Conservation (phyloP, 2,329 filamentous ascomycete genomes). For the Fonsecaea pugnacius region DNA sequence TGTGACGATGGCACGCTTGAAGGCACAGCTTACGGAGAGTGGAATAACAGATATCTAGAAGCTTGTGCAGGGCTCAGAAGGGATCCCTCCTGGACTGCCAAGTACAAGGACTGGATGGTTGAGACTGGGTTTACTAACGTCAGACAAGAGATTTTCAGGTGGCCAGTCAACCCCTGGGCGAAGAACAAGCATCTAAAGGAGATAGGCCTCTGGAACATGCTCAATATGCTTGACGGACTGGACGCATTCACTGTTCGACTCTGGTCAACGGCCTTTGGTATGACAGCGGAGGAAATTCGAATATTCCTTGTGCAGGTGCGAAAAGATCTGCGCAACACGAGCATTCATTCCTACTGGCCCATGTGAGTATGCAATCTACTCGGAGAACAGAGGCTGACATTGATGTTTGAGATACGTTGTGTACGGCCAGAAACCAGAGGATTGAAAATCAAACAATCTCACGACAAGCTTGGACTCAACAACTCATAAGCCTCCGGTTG, state of each 20-base stretch:
- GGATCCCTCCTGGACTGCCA: constrained; percentile 28
- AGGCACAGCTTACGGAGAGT: constrained; percentile 30
- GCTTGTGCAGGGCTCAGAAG: constrained; percentile 32
- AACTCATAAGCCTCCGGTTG: neutral
- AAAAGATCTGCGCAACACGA: constrained; percentile 31
- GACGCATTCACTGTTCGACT: constrained; percentile 37
- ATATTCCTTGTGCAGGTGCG: constrained; percentile 34
- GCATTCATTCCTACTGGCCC: constrained; percentile 25
- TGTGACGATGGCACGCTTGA: constrained; percentile 7
- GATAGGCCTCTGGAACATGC: constrained; percentile 33
- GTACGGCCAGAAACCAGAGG: constrained; percentile 19
- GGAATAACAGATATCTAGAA: constrained; percentile 37
- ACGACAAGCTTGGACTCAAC: neutral
- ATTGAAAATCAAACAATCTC: neutral
- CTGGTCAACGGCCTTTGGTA: constrained; percentile 37
- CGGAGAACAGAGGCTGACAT: constrained; percentile 35
- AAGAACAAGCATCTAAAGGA: constrained; percentile 40
- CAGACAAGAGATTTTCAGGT: constrained; percentile 32
- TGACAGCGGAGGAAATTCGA: constrained; percentile 35
- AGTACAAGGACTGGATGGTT: constrained; percentile 37
- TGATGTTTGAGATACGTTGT: constrained; percentile 16
- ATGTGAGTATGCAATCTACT: constrained; percentile 24
- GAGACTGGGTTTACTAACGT: constrained; percentile 39
- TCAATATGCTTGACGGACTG: constrained; percentile 36
- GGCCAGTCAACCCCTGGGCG: constrained; percentile 41